Base-by-base conservation (phyloP, 306 rosid species). In the Casuarina cunninghamiana region DNA sequence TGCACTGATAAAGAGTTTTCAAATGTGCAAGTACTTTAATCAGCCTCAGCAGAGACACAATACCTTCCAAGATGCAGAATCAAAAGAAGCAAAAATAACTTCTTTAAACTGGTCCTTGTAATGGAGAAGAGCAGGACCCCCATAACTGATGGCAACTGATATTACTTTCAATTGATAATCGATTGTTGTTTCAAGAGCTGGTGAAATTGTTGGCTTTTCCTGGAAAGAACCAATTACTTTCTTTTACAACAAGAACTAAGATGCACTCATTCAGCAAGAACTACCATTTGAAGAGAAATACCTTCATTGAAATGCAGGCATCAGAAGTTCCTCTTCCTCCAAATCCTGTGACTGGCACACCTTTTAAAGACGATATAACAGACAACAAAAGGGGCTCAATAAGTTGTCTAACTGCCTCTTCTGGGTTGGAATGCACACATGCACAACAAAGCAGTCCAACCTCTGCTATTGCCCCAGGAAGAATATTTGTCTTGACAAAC, bases 391-490 rank as follows among this genome's bases (percentile, higher is more conserved):
- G 81, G 76, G 99, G 99, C 89, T 90, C 97, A 71, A 96, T 81
- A 79, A 96, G 91, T 61, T 90, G 90, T 61, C 87, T 75, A 77
- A 93, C 90, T 68, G 98, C 96, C 85, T 87, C 99, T 83, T 93
- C 96, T 37, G 99, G 96, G 80, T 96, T 90, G 0, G 99, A 88
- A 83, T 93, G 97, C 74, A 96, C 89, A 76, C 98, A 93, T 53
- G 99, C 96, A 81, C 98, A 96, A 86, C 96, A 96, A 77, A 96
- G 98, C 80, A 96, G 87, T 80, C 98, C 99, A 83, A 96, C 99
- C 93, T 96, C 99, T 58, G 96, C 94, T 80, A 91, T 80, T 85
- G 98, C 98, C 79, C 98, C 99, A 11, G 96, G 99, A 83, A 96
- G 99, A 84, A 93, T 96, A 86, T 96, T 93, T 83, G 99, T 93